Evolutionary conservation across 1,139 yeast species (phyloP).

Genomic region (Suhomyces wounanorum): DNA sequence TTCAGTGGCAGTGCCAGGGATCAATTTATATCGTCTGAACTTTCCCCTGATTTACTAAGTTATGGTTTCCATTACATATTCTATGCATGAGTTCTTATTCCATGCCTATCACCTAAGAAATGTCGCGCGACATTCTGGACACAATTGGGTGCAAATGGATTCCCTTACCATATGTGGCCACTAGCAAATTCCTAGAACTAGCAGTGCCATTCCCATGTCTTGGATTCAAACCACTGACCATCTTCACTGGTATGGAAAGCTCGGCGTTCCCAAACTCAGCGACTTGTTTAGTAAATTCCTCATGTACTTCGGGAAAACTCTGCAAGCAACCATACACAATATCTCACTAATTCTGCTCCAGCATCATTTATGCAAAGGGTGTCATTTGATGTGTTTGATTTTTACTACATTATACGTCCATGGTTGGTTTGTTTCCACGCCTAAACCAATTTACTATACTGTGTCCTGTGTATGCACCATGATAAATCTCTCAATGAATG

Average conservation of each 20-base stretch:
- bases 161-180: not conserved
- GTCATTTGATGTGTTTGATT: not conserved
- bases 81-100: not conserved
- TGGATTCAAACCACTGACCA: too few relatives aligned
- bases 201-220: too few relatives aligned
- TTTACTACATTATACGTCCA: not conserved
- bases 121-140: conserved; percentile 3
- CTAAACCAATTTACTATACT: not conserved
- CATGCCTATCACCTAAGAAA: not conserved
- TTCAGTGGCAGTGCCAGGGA: not conserved
- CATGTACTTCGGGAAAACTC: too few relatives aligned
- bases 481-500: not conserved
- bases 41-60: not conserved
- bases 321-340: not conserved
- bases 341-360: not conserved
- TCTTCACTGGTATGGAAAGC: too few relatives aligned
- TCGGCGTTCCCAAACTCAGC: too few relatives aligned
- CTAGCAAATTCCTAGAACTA: not conserved
- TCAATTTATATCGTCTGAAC: not conserved
- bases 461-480: not conserved
- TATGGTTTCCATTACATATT: not conserved
- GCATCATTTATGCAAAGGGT: not conserved
- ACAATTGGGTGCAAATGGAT: conserved; percentile 7
- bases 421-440: not conserved
- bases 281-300: too few relatives aligned